Evolutionary conservation across 2,329 filamentous ascomycete genomes (phyloP), one percentile per base, ranked within the genome.

Genomic region (Diaporthe sp.): DNA sequence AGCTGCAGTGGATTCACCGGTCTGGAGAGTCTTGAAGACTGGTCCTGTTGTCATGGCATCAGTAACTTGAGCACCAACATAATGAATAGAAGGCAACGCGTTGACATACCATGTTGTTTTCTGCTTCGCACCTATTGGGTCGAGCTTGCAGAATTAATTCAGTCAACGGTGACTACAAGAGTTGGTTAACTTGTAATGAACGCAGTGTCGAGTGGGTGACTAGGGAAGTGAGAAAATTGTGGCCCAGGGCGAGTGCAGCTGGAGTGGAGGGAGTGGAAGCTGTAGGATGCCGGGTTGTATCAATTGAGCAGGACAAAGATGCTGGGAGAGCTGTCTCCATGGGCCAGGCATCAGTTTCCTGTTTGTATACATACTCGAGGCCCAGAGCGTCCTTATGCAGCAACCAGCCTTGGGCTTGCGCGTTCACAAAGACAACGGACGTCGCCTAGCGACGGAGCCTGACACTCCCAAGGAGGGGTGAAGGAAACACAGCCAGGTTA

Each of bases 31-130:
- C 10, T 10, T 34, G 61, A 31, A 37, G 47, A 25, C 12, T 10
- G 31, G 47, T 39, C 65, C 65, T 70, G 31, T 28, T 20, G 8
- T 28, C 15, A 9, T 25, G 31, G 15, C 2, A 25, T 70, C 9
- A 68, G 65, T 20, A 53, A 68, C 22, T n/a, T 68, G 65, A 53
- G 47, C 47, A 10, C 31, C 47, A n/a, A 68, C 5, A 39, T 15
- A 53, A 13, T 3, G 8, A 31, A 15, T 20, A 9, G 49, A 22
- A 1, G 42, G 42, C 5, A 10, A 34, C 25, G 4, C 25, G 17
- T 42, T 22, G 49, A 55, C 42, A 63, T 51, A 37, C 71, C 58
- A 73, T 61, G 0, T 37, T 65, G 58, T 17, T 20, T 44, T 22
- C 22, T 53, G 65, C 12, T 22, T 17, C 4, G 31, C 34, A 17